These are phyloP conservation scores for Fragaria iinumae DNA, from an alignment of 306 rosid species.

Conservation along the genomic window DNA sequence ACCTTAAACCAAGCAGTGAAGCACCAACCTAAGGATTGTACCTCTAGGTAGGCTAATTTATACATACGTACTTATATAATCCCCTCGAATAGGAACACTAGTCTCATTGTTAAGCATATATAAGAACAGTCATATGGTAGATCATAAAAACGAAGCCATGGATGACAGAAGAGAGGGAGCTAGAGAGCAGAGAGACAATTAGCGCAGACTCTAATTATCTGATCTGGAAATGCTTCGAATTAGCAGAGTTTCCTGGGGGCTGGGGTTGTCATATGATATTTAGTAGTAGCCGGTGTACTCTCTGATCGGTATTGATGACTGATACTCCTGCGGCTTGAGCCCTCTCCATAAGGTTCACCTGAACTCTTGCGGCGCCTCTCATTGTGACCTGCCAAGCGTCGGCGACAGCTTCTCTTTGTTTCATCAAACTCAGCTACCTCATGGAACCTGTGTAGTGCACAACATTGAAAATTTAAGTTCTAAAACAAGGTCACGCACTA, in stretches of 20 bases:
- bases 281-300: constrained; percentile 29
- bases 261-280: constrained; percentile 14
- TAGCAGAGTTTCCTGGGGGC: constrained; percentile 42
- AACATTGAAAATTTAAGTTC: background rate
- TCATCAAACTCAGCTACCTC: constrained; percentile 82
- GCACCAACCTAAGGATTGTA: background rate
- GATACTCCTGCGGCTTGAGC: constrained; percentile 34
- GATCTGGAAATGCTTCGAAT: constrained; percentile 52
- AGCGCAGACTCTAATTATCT: constrained; percentile 29
- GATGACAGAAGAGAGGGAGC: constrained; percentile 92
- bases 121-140: constrained; percentile 5
- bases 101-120: background rate
- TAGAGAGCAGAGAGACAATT: background rate
- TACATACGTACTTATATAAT: background rate
- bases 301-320: constrained; percentile 21
- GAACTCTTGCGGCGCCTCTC: constrained; percentile 71
- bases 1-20: too few relatives aligned
- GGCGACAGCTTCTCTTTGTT: constrained; percentile 85
- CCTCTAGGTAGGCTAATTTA: background rate
- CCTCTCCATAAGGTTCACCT: constrained; percentile 47
- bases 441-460: constrained; percentile 59
- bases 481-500: background rate
- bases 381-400: constrained; percentile 80
- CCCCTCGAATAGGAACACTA: background rate
- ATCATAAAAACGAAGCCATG: constrained; percentile 8